Conservation (phyloP, 805 yeast species). For the Wickerhamiella cacticola region DNA sequence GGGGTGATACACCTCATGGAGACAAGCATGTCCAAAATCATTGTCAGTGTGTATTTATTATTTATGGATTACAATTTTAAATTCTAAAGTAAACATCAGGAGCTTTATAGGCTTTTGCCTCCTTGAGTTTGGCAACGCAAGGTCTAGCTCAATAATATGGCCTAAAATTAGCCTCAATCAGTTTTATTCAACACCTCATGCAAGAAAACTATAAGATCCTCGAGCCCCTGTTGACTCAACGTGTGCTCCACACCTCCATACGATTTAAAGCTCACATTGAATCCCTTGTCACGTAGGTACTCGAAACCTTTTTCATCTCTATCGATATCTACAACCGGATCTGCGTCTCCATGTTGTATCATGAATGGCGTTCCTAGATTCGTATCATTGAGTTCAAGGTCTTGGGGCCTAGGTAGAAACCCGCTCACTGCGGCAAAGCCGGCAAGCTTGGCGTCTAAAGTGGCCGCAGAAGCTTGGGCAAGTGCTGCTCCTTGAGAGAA, state of each 20-base stretch:
- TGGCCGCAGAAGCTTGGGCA: conserved; percentile 33
- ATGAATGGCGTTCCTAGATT: conserved; percentile 67
- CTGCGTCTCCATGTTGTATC: conserved; percentile 66
- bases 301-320: conserved; percentile 30
- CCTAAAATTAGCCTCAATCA: no score
- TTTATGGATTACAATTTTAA: no score
- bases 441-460: conserved; percentile 43
- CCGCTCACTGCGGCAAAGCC: conserved; percentile 75
- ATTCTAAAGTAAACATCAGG: no score
- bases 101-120: no score
- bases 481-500: conserved; percentile 91
- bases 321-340: conserved; percentile 35
- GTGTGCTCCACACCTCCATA: conserved; percentile 58
- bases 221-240: background rate
- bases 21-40: no score
- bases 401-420: conserved; percentile 32
- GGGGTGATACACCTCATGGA: background rate
- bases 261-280: conserved; percentile 35
- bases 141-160: no score
- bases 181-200: background rate
- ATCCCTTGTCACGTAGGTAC: conserved; percentile 32
- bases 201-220: background rate
- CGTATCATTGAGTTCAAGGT: conserved; percentile 21
- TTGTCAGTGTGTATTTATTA: no score
- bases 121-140: no score